phyloP scores from a whole-genome alignment of 352 stramenopile genomes.

The Globisporangium nunn region DNA sequence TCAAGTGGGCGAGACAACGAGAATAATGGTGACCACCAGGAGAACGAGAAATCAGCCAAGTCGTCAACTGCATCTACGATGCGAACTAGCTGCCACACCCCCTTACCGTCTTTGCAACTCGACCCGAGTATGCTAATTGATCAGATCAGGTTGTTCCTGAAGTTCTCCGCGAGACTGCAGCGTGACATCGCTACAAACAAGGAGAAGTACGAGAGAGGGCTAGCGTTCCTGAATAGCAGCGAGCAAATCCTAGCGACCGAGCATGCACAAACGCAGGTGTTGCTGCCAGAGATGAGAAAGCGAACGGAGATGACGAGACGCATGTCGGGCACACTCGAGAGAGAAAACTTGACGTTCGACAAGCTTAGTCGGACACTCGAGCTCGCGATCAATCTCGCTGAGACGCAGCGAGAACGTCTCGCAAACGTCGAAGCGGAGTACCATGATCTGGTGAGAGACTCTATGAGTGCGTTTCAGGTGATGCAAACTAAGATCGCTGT shows the following conservation, averaged over 20 bases:
- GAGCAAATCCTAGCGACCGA: conserved; percentile 42
- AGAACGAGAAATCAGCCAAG: neutral
- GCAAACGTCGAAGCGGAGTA: conserved; percentile 44
- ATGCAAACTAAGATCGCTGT: conserved; percentile 17
- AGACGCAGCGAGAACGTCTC: conserved; percentile 33
- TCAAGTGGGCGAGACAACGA: neutral
- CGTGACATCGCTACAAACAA: conserved; percentile 21
- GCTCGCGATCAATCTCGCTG: conserved; percentile 27
- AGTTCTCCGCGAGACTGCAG: conserved; percentile 24
- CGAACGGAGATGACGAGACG: conserved; percentile 31
- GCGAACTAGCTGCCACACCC: conserved; percentile 3
- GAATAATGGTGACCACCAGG: neutral
- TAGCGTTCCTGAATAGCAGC: conserved; percentile 49
- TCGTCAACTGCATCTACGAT: neutral
- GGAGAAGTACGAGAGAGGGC: conserved; percentile 23
- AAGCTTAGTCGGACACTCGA: conserved; percentile 47
- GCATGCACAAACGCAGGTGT: conserved; percentile 33
- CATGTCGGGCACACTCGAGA: conserved; percentile 63
- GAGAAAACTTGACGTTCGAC: conserved; percentile 34
- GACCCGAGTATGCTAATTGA: conserved; percentile 49
- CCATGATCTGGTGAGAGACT: conserved; percentile 31
- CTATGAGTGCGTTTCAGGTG: conserved; percentile 21
- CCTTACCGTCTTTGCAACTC: conserved; percentile 14
- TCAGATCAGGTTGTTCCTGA: conserved; percentile 39
- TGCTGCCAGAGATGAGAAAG: conserved; percentile 46